A percentile compares a stretch with the other conserved stretches of the same genome.
Conservation (phyloP, 768 basidiomycete species). For the Leucosporidium yakuticum region DNA sequence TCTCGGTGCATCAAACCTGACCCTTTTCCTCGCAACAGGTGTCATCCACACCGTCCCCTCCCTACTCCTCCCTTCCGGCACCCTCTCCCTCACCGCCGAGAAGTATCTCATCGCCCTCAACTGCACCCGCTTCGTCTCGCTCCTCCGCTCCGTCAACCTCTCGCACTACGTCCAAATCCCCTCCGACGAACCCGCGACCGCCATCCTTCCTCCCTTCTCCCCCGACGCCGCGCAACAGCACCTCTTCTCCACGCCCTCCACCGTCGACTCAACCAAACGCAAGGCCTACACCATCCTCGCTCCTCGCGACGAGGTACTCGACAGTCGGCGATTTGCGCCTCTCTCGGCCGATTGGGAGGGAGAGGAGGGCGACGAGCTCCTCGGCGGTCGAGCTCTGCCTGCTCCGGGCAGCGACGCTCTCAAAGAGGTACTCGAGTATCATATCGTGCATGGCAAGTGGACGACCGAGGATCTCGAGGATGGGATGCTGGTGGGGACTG, state of each 20-base stretch:
- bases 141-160: slow-evolving; percentile 77
- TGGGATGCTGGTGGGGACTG: slow-evolving; percentile 57
- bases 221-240: neutral
- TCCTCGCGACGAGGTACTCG: slow-evolving; percentile 75
- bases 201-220: slow-evolving; percentile 49
- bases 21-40: slow-evolving; percentile 43
- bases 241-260: slow-evolving; percentile 42
- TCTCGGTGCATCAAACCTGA: neutral
- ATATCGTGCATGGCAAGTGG: slow-evolving; percentile 82
- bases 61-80: slow-evolving; percentile 68
- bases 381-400: slow-evolving; percentile 48
- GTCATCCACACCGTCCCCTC: slow-evolving; percentile 84
- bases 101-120: slow-evolving; percentile 89
- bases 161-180: slow-evolving; percentile 44
- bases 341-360: neutral
- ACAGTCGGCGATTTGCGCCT: slow-evolving; percentile 28
- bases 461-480: slow-evolving; percentile 62
- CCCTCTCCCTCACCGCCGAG: slow-evolving; percentile 80
- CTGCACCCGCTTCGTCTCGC: slow-evolving; percentile 80
- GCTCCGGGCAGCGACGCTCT: slow-evolving; percentile 63
- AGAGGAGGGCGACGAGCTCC: neutral
- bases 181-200: slow-evolving; percentile 25
- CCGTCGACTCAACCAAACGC: slow-evolving; percentile 44
- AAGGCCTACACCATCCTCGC: slow-evolving; percentile 76
- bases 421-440: slow-evolving; percentile 70